These are phyloP conservation scores for Cutaneotrichosporon sp. DNA, from an alignment of 1,284 basidiomycete species.

Conservation along the genomic window DNA sequence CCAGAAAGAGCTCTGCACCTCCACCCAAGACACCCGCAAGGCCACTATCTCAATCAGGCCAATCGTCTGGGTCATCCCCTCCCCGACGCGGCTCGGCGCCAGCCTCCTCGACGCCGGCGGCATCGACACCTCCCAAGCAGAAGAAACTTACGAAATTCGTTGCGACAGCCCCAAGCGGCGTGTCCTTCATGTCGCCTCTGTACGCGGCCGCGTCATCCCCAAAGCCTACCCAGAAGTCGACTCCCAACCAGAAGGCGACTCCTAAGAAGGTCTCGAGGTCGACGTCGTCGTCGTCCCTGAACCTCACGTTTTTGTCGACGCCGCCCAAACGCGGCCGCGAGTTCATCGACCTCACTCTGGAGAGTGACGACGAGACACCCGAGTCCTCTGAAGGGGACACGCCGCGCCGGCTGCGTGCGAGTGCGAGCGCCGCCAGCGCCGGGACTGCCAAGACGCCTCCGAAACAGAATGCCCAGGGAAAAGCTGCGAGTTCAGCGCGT, in stretches of 20 bases:
- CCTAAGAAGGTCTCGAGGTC: background rate
- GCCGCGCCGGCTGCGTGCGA: background rate
- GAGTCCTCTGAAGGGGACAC: background rate
- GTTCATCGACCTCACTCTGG: constrained; percentile 11
- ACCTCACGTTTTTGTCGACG: background rate
- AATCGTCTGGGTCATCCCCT: too few relatives aligned
- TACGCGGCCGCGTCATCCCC: background rate
- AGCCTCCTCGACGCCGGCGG: background rate
- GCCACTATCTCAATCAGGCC: too few relatives aligned
- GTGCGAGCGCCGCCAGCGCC: background rate
- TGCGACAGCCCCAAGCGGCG: background rate
- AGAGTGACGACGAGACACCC: constrained; percentile 7
- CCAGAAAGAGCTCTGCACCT: too few relatives aligned
- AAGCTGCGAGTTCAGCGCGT: too few relatives aligned
- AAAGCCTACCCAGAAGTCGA: too few relatives aligned
- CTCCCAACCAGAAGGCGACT: too few relatives aligned
- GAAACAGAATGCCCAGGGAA: too few relatives aligned
- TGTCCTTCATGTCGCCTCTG: background rate
- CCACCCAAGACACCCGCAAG: too few relatives aligned
- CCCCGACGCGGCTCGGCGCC: too few relatives aligned
- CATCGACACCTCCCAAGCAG: background rate
- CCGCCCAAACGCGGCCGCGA: background rate
- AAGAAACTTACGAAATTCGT: constrained; percentile 2
- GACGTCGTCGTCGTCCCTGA: background rate
- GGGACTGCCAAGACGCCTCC: background rate